Evolutionary conservation across 2,329 filamentous ascomycete genomes (phyloP).

Genomic region (Pseudonectria buxi): DNA sequence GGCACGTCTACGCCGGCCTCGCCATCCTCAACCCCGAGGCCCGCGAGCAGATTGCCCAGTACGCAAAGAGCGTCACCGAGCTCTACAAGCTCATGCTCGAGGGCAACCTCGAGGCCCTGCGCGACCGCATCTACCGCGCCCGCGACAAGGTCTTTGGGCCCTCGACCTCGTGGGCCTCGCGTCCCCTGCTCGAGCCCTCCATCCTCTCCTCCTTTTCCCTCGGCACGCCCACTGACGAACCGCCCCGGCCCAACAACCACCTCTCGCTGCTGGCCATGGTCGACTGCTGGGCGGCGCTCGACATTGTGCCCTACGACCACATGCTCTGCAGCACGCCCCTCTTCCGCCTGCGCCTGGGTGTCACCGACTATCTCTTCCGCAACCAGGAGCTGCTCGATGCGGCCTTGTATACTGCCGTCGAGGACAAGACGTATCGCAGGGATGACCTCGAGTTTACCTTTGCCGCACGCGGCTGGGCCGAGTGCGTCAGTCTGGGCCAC

Average conservation of each 20-base stretch:
- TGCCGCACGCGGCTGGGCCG: slow-evolving; percentile 90
- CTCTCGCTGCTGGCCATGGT: slow-evolving; percentile 92
- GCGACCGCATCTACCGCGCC: slow-evolving; percentile 57
- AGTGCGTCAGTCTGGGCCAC: slow-evolving; percentile 83
- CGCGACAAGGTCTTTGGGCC: slow-evolving; percentile 73
- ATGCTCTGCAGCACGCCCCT: slow-evolving; percentile 99
- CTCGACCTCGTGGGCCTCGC: slow-evolving; percentile 49
- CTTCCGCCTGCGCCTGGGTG: slow-evolving; percentile 92
- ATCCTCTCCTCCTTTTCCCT: slow-evolving; percentile 86
- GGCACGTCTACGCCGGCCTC: slow-evolving; percentile 97
- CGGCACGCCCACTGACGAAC: slow-evolving; percentile 56
- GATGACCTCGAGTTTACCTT: slow-evolving; percentile 98
- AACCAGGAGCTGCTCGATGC: slow-evolving; percentile 75
- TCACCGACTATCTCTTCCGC: slow-evolving; percentile 94
- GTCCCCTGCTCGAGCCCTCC: slow-evolving; percentile 70
- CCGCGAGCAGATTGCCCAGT: slow-evolving; percentile 87
- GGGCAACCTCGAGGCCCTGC: slow-evolving; percentile 69
- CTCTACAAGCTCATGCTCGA: slow-evolving; percentile 96
- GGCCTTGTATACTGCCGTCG: slow-evolving; percentile 75
- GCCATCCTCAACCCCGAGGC: slow-evolving; percentile 95
- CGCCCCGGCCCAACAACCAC: slow-evolving; percentile 77
- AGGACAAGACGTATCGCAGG: slow-evolving; percentile 86
- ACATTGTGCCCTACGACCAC: slow-evolving; percentile 95
- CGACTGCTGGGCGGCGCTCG: slow-evolving; percentile 92
- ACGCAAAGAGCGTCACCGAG: slow-evolving; percentile 85